Base-by-base conservation (phyloP, 129 eudicot genomes). In the Tagetes erecta region DNA sequence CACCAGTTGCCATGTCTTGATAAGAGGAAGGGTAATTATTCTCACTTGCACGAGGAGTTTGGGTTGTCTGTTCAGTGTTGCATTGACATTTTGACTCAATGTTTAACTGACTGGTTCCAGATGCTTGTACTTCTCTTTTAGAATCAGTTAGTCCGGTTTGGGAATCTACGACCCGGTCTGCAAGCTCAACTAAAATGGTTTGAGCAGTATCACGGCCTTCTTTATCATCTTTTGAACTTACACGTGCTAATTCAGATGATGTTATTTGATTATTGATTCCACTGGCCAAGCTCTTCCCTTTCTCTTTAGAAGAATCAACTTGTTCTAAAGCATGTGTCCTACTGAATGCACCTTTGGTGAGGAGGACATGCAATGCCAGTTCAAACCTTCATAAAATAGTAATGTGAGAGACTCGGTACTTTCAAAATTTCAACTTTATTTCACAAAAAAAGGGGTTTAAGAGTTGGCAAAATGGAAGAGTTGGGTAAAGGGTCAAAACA, bases 291-390 rank as follows among this genome's bases (percentile, higher is more conserved):
- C 67, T 66, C 71, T 88, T 88, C 71, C 80, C 89, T 41, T 83
- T 80, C 47, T n/a, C 78, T 68, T 75, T 85, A 59, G 84, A 57
- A 65, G 65, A 70, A 64, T 74, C 87, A 78, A 71, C 83, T 70
- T 84, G 80, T 49, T 87, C 90, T 4, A 58, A 60, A 68, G 76
- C 81, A 71, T 91, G 92, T 49, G 75, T 67, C 72, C 85, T 87
- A 76, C 83, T 72, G 57, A 57, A 77, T 84, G 87, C 82, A 77
- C 83, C 87, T 82, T 88, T 95, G 35, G 89, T 83, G 42, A 86
- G 92, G 67, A 95, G 87, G 68, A 86, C 79, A 88, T 77, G 84
- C 60, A 95, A 78, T n/a, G 99, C 97, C 84, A 95, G 82, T 78
- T 91, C 99, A 71, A 95, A 95, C 92, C 99, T 95, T 67, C 62